Base-by-base conservation (phyloP, 306 rosid species). In the Trichosanthes truncata region DNA sequence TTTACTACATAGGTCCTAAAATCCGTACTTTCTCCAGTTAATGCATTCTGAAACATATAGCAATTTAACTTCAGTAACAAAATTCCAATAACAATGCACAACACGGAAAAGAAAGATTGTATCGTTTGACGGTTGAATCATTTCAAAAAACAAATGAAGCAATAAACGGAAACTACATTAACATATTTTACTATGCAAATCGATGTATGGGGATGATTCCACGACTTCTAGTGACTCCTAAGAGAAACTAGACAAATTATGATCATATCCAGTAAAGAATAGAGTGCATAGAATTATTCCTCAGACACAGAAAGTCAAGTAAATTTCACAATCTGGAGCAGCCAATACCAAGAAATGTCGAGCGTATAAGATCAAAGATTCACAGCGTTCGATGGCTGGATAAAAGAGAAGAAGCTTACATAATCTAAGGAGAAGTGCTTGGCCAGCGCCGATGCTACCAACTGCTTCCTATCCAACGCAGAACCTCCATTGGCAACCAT, bases 371-470 rank as follows among this genome's bases (percentile, higher is more conserved):
- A 18, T 40, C 7, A 43, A 74, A 25, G 12, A 73, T 31, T 38
- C 1, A 67, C 33, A 59, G 56, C 48, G 71, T 20, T 61, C 23
- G 1, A 55, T 76, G 40, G 40, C 38, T 17, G 65, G 8, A 71
- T 74, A 51, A 62, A 49, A 72, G 68, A 20, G 62, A 63, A 63
- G 57, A 63, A 56, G 80, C 93, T 89, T 84, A 95, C 98, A 73
- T 87, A 83, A 82, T 95, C 90, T 80, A 92, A 55, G 53, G 90
- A 76, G 77, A 88, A 74, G 87, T 85, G 80, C 43, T 87, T 89
- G 81, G 83, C 85, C 76, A 92, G 89, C 85, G 91, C 92, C 23
- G 83, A 80, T 29, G 74, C 84, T 56, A 91, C 78, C 72, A 83
- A 80, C 68, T 89, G 87, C 40, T 84, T 89, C 83, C 89, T 89